These are phyloP conservation scores for Erythrophleum ivorense DNA, from an alignment of 331 rosid genomes.

Conservation along the genomic window DNA sequence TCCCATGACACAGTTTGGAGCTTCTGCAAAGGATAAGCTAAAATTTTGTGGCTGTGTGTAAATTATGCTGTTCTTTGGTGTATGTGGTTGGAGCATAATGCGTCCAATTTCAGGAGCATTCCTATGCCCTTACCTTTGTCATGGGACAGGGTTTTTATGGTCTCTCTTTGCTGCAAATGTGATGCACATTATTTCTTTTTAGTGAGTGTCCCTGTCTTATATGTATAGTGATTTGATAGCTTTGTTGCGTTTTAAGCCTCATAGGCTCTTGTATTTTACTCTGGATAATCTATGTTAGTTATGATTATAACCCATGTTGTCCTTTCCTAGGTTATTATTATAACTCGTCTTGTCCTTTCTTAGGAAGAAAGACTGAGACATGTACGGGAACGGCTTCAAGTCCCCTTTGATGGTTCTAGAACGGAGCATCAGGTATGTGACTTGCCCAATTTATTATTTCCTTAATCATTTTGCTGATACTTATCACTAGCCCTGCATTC, in stretches of 20 bases:
- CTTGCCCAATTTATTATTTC: slow-evolving; percentile 15
- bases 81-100: slow-evolving; percentile 6
- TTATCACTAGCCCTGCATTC: slow-evolving; percentile 10
- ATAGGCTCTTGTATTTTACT: neutral
- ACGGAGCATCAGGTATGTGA: slow-evolving; percentile 85
- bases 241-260: neutral
- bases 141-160: neutral
- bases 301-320: slow-evolving; percentile 27
- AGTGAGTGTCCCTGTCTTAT: neutral
- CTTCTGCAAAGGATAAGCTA: neutral
- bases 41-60: neutral
- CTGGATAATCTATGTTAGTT: slow-evolving; percentile 4
- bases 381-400: slow-evolving; percentile 69
- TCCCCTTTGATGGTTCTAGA: slow-evolving; percentile 87
- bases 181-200: neutral
- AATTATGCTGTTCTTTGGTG: neutral
- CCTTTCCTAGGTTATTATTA: slow-evolving; percentile 48
- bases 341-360: slow-evolving; percentile 14
- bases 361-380: slow-evolving; percentile 80
- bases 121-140: neutral
- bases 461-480: slow-evolving; percentile 14
- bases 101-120: neutral
- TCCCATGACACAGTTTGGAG: neutral
- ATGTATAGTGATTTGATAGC: neutral
- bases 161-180: neutral